Conservation (phyloP, 2,329 filamentous ascomycete genomes). For the Rutstroemia sp. region DNA sequence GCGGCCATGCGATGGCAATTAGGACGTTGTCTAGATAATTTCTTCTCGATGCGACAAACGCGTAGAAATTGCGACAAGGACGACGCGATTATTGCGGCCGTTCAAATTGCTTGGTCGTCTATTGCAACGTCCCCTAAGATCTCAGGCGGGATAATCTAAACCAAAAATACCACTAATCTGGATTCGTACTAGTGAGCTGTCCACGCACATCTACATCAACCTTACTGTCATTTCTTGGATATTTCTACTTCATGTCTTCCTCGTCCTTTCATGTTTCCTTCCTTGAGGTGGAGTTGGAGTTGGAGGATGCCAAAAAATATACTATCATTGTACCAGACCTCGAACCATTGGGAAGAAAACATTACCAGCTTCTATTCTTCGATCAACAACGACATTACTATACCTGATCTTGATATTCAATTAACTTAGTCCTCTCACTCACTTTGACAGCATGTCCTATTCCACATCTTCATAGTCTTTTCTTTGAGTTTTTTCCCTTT, state of each 20-base stretch:
- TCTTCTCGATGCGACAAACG: slow-evolving; percentile 8
- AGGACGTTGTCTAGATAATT: neutral
- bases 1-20: slow-evolving; percentile 16
- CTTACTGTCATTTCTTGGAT: too few species aligned
- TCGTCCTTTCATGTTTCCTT: too few species aligned
- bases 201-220: too few species aligned
- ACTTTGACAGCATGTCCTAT: neutral
- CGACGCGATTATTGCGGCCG: slow-evolving; percentile 13
- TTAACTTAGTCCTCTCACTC: neutral
- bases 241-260: too few species aligned
- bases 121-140: neutral
- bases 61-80: slow-evolving; percentile 6
- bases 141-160: too few species aligned
- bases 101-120: neutral
- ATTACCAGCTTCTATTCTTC: neutral
- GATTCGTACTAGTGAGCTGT: too few species aligned
- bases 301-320: too few species aligned
- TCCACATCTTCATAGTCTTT: neutral
- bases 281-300: too few species aligned
- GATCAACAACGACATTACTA: neutral
- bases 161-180: too few species aligned
- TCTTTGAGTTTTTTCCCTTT: neutral
- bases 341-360: neutral
- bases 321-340: too few species aligned
- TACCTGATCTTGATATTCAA: neutral